Conservation (phyloP, 768 basidiomycete genomes). For the Piloderma croceum region DNA sequence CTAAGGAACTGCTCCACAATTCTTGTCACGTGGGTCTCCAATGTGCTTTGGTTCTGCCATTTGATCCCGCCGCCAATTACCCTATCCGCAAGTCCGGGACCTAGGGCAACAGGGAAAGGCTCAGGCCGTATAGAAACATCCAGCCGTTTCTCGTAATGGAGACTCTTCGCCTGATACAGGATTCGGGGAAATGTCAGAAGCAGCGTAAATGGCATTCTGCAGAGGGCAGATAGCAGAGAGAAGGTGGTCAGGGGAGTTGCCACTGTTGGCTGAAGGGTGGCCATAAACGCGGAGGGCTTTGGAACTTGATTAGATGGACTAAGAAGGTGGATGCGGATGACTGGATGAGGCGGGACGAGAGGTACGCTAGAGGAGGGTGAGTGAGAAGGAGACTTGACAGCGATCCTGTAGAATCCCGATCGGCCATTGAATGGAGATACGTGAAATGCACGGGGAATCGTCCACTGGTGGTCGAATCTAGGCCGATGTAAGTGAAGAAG, state of each 20-base stretch:
- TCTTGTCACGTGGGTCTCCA: slow-evolving; percentile 25
- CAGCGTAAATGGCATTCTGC: slow-evolving; percentile 45
- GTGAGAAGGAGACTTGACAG: slow-evolving; percentile 44
- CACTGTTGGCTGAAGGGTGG: slow-evolving; percentile 35
- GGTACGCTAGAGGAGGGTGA: slow-evolving; percentile 14
- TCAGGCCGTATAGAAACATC: slow-evolving; percentile 58
- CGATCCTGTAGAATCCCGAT: slow-evolving; percentile 56
- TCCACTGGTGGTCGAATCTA: slow-evolving; percentile 61
- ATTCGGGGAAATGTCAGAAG: slow-evolving; percentile 57
- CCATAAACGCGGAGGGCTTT: slow-evolving; percentile 48
- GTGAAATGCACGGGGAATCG: slow-evolving; percentile 61
- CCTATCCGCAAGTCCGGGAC: neutral
- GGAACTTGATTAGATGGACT: slow-evolving; percentile 10
- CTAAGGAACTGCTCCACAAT: slow-evolving; percentile 28
- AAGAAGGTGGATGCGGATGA: slow-evolving; percentile 38
- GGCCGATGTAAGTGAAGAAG: neutral
- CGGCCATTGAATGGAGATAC: slow-evolving; percentile 77
- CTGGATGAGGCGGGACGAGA: slow-evolving; percentile 22
- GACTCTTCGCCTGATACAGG: slow-evolving; percentile 49
- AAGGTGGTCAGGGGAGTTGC: slow-evolving; percentile 36
- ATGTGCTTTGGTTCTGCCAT: slow-evolving; percentile 26
- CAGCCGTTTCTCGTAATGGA: slow-evolving; percentile 55
- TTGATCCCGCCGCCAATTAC: slow-evolving; percentile 24
- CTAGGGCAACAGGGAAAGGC: slow-evolving; percentile 31
- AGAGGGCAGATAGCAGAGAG: slow-evolving; percentile 35